Percentiles rank a stretch among this genome's conserved stretches.
Evolutionary conservation across 345 rosid genomes (phyloP).

Genomic region (Murraya paniculata): DNA sequence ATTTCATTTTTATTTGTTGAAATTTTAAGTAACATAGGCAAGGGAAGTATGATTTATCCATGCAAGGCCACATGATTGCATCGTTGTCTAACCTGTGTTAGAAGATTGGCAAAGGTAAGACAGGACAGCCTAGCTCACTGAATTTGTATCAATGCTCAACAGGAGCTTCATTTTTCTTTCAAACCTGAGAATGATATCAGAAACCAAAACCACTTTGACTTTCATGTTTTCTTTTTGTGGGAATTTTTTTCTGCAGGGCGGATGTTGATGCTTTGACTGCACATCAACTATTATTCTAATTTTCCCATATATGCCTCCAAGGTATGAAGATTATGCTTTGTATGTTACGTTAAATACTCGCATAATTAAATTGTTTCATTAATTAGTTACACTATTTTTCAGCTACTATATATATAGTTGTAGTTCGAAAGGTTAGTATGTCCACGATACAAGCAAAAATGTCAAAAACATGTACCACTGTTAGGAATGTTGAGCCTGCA

Average conservation of each 20-base stretch:
- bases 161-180: not conserved
- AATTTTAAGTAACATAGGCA: too few relatives aligned
- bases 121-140: not conserved
- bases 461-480: conserved; percentile 5
- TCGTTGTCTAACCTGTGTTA: too few relatives aligned
- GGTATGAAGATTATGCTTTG: not conserved
- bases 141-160: not conserved
- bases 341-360: too few relatives aligned
- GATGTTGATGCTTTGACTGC: not conserved
- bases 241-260: not conserved
- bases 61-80: too few relatives aligned
- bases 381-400: not conserved
- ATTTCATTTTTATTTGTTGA: too few relatives aligned
- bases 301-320: not conserved
- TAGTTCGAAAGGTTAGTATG: not conserved
- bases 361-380: too few relatives aligned
- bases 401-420: not conserved
- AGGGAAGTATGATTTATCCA: too few relatives aligned
- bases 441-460: not conserved
- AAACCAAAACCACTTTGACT: not conserved
- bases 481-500: conserved; percentile 13
- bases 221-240: not conserved
- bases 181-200: not conserved
- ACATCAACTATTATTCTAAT: not conserved
- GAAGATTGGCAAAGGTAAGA: not conserved